Evolutionary conservation across 2,329 filamentous ascomycete genomes (phyloP), one percentile per base, ranked within the genome.

Genomic region (Pseudopyricularia cyperi): DNA sequence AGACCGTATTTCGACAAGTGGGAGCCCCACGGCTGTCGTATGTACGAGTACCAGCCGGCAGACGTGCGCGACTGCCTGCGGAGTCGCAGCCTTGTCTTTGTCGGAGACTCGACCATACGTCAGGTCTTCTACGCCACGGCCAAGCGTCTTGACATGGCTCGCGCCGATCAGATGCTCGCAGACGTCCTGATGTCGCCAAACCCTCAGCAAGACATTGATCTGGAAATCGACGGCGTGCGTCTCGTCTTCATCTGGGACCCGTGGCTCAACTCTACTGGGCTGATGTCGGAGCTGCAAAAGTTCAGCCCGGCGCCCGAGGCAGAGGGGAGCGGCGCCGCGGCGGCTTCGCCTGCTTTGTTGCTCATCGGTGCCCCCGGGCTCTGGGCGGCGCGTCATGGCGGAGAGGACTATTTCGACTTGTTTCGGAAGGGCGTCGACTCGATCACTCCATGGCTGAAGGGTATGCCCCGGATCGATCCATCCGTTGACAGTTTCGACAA

Each of bases 171-270:
- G 28, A 62, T 66, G 30, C 61, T 67, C 15, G 56, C 61, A 2
- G 62, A 64, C 19, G 64, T 68, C 15, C 57, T 67, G n/a, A 60
- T 62, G 15, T 53, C 56, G 3, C 58, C 61, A 28, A 59, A 66
- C 39, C 71, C 72, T 52, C 73, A 76, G 55, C 59, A 61, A 15
- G 68, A 77, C 60, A 60, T 75, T 7, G 62, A 66, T 4, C 71
- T 75, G 52, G 62, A 65, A 6, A 67, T 68, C 2, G 66, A 66
- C 14, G 69, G 68, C n/a, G 67, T 77, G 2, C 68, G 61, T 28
- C 57, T 83, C 26, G 66, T 76, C 47, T 82, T 81, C 55, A 62
- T 81, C 11, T 84, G 79, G 78, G 80, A 85, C 61, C 80, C 81
- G 0, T 82, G 69, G 64, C 66, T 83, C 24, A 77, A 83, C 60